phyloP scores from a whole-genome alignment of 805 yeast genomes.

The Saccharomyces jurei region DNA sequence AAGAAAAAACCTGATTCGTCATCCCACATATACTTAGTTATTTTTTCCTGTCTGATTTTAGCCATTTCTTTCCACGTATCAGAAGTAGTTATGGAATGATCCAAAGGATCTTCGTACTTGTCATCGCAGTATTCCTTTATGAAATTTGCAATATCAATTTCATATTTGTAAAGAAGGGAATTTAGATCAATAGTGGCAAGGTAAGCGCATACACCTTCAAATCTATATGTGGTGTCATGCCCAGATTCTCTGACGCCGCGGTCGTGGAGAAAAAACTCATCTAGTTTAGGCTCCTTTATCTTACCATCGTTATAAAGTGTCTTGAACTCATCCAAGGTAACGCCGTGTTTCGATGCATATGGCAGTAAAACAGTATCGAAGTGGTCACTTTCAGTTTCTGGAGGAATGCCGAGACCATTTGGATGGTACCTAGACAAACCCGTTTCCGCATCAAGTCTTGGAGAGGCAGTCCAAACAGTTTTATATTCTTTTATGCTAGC shows the following conservation, averaged over 20 bases:
- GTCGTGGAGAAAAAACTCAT: conserved; percentile 83
- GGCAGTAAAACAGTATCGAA: conserved; percentile 65
- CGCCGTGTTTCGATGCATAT: conserved; percentile 53
- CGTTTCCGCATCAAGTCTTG: conserved; percentile 63
- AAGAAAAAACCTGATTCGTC: conserved; percentile 68
- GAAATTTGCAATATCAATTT: conserved; percentile 65
- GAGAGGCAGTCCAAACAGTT: conserved; percentile 68
- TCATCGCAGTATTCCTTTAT: conserved; percentile 52
- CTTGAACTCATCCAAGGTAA: conserved; percentile 56
- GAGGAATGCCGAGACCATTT: conserved; percentile 87
- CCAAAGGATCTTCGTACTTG: conserved; percentile 32
- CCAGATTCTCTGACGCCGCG: conserved; percentile 95
- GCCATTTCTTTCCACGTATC: conserved; percentile 56
- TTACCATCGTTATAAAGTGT: conserved; percentile 57
- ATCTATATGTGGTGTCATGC: conserved; percentile 85
- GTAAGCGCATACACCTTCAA: conserved; percentile 84
- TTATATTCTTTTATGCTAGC: conserved; percentile 86
- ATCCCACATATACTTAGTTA: conserved; percentile 76
- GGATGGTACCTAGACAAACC: conserved; percentile 90
- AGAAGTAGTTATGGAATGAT: conserved; percentile 38
- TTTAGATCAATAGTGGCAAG: conserved; percentile 88
- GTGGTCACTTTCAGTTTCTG: conserved; percentile 90
- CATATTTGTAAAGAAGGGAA: conserved; percentile 81
- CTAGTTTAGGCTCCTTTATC: conserved; percentile 71
- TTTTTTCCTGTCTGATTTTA: conserved; percentile 40